Conservation (phyloP, 2,329 filamentous ascomycete genomes). For the Blastomyces gilchristii region DNA sequence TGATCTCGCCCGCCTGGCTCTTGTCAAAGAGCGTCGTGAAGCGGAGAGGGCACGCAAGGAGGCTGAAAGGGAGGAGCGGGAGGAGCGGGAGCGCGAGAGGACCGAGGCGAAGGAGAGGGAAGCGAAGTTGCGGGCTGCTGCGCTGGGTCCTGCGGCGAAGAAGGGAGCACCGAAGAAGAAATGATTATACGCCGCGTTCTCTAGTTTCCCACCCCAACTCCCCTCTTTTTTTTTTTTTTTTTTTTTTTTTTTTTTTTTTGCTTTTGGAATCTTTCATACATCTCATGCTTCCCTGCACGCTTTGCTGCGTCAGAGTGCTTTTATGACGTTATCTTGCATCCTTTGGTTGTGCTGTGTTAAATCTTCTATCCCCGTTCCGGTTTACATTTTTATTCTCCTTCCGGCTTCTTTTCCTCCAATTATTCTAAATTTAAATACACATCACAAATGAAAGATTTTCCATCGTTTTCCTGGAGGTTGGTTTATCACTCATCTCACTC, state of each 20-base stretch:
- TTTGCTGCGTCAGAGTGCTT: not conserved
- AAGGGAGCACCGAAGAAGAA: slow-evolving; percentile 26
- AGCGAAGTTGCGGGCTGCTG: slow-evolving; percentile 31
- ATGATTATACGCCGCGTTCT: not conserved
- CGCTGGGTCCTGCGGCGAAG: slow-evolving; percentile 24
- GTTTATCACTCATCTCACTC: not conserved
- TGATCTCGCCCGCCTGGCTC: slow-evolving; percentile 69
- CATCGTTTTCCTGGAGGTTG: not conserved
- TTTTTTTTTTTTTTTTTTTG: not conserved
- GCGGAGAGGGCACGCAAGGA: slow-evolving; percentile 73
- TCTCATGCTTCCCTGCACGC: not conserved
- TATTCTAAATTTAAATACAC: not conserved
- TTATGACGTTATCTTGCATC: not conserved
- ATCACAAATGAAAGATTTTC: not conserved
- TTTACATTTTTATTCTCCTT: not conserved
- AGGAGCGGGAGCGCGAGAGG: slow-evolving; percentile 31
- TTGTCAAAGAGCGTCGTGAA: slow-evolving; percentile 78
- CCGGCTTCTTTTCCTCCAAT: not conserved
- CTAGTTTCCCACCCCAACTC: not conserved
- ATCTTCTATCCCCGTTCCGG: not conserved
- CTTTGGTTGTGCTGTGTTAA: not conserved
- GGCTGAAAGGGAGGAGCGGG: slow-evolving; percentile 53
- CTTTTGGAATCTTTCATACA: not conserved
- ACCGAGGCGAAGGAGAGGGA: slow-evolving; percentile 30
- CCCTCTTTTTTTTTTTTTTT: not conserved